These are phyloP conservation scores for Tetracentron sinense DNA, from an alignment of 164 flowering plant species.

Conservation along the genomic window DNA sequence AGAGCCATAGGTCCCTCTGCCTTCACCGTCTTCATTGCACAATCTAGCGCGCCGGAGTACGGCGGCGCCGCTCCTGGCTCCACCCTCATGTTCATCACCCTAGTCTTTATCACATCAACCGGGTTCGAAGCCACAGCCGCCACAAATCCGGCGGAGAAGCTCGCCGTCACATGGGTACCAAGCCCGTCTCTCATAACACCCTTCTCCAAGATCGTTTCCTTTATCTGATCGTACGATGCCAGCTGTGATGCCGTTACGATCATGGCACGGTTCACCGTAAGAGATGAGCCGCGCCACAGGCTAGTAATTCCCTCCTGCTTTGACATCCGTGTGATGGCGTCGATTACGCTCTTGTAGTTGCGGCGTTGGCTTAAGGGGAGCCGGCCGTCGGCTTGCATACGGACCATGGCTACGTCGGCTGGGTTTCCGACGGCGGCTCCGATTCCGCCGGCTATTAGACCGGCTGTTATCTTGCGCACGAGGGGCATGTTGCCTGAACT, in stretches of 20 bases:
- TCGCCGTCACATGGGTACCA: conserved; percentile 81
- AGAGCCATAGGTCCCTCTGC: conserved; percentile 83
- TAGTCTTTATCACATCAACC: conserved; percentile 82
- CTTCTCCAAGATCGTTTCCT: conserved; percentile 60
- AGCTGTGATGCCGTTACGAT: conserved; percentile 89
- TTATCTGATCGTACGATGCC: conserved; percentile 84
- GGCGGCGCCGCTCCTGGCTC: conserved; percentile 59
- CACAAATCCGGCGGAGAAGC: conserved; percentile 85
- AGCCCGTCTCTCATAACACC: conserved; percentile 65
- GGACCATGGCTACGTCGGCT: conserved; percentile 92
- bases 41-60: conserved; percentile 74
- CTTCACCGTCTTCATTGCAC: conserved; percentile 66
- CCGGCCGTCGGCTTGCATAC: conserved; percentile 94
- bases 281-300: conserved; percentile 88
- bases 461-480: conserved; percentile 54
- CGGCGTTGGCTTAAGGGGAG: conserved; percentile 70
- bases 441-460: conserved; percentile 69
- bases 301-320: conserved; percentile 58
- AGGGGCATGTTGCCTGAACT: conserved; percentile 49
- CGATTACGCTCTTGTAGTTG: conserved; percentile 71
- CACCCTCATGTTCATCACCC: conserved; percentile 94
- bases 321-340: conserved; percentile 62
- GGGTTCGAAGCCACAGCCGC: conserved; percentile 85
- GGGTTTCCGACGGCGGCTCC: conserved; percentile 94
- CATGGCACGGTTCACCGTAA: conserved; percentile 92